A percentile compares a stretch with the other conserved stretches of the same genome.
These are phyloP conservation scores for Selenicereus undatus DNA, from an alignment of 148 eudicot genomes.

Conservation along the genomic window DNA sequence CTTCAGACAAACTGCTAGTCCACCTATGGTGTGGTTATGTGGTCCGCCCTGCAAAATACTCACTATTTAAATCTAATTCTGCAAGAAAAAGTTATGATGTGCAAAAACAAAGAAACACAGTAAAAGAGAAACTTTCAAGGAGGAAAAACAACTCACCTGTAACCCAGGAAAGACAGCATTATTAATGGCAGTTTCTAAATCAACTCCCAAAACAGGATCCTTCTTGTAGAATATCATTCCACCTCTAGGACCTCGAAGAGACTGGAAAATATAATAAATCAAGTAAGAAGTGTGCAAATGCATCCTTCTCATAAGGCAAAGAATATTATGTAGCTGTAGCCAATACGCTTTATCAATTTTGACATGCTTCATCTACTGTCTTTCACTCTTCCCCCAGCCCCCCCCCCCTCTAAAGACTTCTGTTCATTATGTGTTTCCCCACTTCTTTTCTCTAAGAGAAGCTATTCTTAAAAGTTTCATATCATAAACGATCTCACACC, in stretches of 20 bases:
- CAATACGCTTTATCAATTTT: background rate
- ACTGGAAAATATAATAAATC: constrained; percentile 34
- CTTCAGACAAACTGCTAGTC: constrained; percentile 82
- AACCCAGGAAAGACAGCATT: constrained; percentile 90
- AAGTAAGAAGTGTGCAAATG: constrained; percentile 5
- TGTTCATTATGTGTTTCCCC: too few relatives aligned
- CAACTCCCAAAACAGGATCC: constrained; percentile 72
- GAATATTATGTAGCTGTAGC: background rate
- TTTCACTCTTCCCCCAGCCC: too few relatives aligned
- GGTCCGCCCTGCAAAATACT: constrained; percentile 75
- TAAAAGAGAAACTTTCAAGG: background rate
- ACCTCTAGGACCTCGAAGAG: constrained; percentile 92
- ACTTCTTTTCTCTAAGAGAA: too few relatives aligned
- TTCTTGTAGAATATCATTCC: constrained; percentile 94
- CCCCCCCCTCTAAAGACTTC: too few relatives aligned
- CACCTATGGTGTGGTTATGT: constrained; percentile 93
- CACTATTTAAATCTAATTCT: background rate
- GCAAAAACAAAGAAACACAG: background rate
- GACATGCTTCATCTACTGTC: too few relatives aligned
- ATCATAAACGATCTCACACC: too few relatives aligned
- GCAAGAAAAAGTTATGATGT: background rate
- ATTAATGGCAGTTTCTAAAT: constrained; percentile 78
- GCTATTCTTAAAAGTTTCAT: too few relatives aligned
- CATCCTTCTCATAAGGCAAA: background rate
- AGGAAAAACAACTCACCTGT: constrained; percentile 46